Evolutionary conservation across 345 rosid species (phyloP).

Genomic region (Laguncularia racemosa): DNA sequence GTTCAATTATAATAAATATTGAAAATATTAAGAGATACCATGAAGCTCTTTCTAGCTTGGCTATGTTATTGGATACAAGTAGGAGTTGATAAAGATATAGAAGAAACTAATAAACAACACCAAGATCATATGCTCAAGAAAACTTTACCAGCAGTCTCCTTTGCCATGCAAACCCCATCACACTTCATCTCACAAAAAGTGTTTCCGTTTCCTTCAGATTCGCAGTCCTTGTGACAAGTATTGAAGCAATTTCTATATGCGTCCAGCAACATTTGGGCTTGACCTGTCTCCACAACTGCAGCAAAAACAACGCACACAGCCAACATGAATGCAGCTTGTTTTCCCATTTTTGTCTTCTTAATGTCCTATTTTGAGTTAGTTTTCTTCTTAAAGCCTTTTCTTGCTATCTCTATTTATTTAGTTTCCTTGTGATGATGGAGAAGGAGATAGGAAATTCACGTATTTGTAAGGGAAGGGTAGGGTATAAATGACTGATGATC

Average conservation of each 20-base stretch:
- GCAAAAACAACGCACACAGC: slow-evolving; percentile 17
- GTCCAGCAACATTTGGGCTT: neutral
- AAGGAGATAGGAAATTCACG: neutral
- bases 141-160: slow-evolving; percentile 10
- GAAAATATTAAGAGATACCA: too few species aligned
- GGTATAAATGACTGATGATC: slow-evolving; percentile 1
- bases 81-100: too few species aligned
- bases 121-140: too few species aligned
- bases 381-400: neutral
- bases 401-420: neutral
- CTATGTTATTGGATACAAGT: too few species aligned
- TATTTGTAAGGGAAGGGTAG: neutral
- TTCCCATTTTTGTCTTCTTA: slow-evolving; percentile 11
- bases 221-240: slow-evolving; percentile 12
- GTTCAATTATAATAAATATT: too few species aligned
- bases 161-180: slow-evolving; percentile 21
- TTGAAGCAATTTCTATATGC: slow-evolving; percentile 5
- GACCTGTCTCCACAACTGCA: slow-evolving; percentile 4
- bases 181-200: slow-evolving; percentile 28
- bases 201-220: slow-evolving; percentile 5
- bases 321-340: slow-evolving; percentile 15
- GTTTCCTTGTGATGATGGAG: neutral
- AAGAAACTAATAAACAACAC: too few species aligned
- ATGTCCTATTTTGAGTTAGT: too few species aligned
- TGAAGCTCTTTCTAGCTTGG: too few species aligned